phyloP scores from a whole-genome alignment of 495 filamentous ascomycete species.

The Cladorrhinum samala region DNA sequence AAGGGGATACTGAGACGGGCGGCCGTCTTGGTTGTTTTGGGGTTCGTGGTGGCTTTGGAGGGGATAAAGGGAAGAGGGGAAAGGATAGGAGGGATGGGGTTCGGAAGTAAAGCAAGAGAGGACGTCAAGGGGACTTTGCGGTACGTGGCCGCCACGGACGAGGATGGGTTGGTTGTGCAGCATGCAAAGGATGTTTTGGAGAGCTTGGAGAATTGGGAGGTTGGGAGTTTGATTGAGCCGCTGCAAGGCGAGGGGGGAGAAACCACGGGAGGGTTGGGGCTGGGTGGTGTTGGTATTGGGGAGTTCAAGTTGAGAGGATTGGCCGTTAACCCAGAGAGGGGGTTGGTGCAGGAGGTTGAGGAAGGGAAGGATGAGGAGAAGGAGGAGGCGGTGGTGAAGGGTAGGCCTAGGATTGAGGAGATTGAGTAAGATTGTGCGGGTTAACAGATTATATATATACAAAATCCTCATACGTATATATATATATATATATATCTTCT shows the following conservation, averaged over 20 bases:
- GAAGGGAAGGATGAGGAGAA: neutral
- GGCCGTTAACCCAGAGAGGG: slow-evolving; percentile 26
- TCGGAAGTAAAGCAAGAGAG: slow-evolving; percentile 55
- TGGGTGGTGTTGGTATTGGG: slow-evolving; percentile 2
- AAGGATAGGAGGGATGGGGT: slow-evolving; percentile 50
- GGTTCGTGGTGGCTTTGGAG: slow-evolving; percentile 61
- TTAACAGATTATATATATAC: neutral
- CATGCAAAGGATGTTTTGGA: slow-evolving; percentile 67
- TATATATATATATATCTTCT: too few relatives aligned
- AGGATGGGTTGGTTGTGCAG: slow-evolving; percentile 64
- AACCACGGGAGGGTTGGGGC: slow-evolving; percentile 5
- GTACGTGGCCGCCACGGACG: slow-evolving; percentile 63
- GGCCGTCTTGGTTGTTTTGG: slow-evolving; percentile 62
- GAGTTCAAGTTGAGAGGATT: slow-evolving; percentile 38
- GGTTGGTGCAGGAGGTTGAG: slow-evolving; percentile 8
- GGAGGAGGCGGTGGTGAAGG: neutral
- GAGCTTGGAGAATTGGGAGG: slow-evolving; percentile 63
- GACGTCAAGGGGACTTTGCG: slow-evolving; percentile 57
- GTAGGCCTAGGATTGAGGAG: slow-evolving; percentile 40
- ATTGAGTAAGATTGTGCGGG: slow-evolving; percentile 27
- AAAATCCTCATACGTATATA: too few relatives aligned
- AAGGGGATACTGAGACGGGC: slow-evolving; percentile 68
- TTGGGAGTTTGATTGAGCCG: slow-evolving; percentile 42
- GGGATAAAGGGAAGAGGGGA: slow-evolving; percentile 45
- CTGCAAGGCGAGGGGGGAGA: too few relatives aligned